Base-by-base conservation (phyloP, 768 basidiomycete species). In the Trametes villosa region DNA sequence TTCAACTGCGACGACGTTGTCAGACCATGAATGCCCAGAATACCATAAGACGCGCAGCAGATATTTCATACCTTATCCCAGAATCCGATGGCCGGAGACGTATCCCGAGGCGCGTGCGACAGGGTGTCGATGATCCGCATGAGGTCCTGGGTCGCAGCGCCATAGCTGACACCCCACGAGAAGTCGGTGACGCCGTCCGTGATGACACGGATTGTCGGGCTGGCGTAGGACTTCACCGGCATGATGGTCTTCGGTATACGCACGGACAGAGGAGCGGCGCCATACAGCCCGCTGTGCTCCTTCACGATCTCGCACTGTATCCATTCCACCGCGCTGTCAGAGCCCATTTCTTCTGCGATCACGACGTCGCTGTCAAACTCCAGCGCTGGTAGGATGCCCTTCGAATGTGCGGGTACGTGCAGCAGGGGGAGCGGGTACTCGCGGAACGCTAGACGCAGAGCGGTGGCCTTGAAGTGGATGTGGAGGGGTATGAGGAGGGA, bases 211-310 rank as follows among this genome's bases (percentile, higher is more conserved):
- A 98, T 81, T 13, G 77, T 74, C 3, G 94, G 92, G 45, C 83
- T 81, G 1, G 92, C 91, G 68, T 96, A 97, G 9, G 89, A 92
- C 75, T 98, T 98, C 67, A 96, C 90, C 0, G 96, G 91, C 91
- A 95, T 96, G 58, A 94, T 88, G 0, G 94, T 96, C 73, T 96
- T 97, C 2, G 94, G 93, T 33, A 96, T 80, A 41, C 75, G 63
- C 40, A 95, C 73, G 26, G 77, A 77, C 47, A 95, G 81, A 6
- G 83, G 79, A 1, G 76, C 73, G 29, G 83, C 78, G 7, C 81
- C 83, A 29, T 77, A 76, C 33, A 81, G 70, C 30, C 84, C 85
- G 29, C 83, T 80, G 54, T 83, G 76, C 4, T 76, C 71, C n/a
- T 82, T 81, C 49, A 89, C 75, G 62, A 97, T 79, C 4, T 80